Conservation (phyloP, 2,329 filamentous ascomycete species). For the Ophiostoma populinum region DNA sequence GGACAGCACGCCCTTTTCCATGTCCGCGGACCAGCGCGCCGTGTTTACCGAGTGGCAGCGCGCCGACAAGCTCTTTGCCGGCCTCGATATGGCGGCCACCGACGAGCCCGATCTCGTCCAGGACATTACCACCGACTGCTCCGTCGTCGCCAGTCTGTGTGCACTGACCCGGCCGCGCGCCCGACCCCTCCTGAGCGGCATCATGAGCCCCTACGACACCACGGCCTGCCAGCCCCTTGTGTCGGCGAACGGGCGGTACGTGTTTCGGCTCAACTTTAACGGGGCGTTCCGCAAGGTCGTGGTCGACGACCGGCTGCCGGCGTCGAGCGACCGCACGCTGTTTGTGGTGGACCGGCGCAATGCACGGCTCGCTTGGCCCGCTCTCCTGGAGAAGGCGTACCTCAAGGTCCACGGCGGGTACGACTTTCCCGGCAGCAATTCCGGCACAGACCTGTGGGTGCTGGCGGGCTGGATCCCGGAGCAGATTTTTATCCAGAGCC, state of each 20-base stretch:
- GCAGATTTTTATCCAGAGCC: constrained; percentile 75
- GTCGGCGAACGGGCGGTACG: constrained; percentile 73
- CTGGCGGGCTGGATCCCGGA: constrained; percentile 94
- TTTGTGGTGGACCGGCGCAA: constrained; percentile 80
- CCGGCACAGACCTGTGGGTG: constrained; percentile 83
- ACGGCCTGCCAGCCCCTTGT: constrained; percentile 36
- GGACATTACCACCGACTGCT: constrained; percentile 91
- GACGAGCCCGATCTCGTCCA: constrained; percentile 70
- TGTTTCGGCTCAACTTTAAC: constrained; percentile 90
- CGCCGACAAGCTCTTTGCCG: constrained; percentile 46
- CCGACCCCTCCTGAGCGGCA: too few species aligned
- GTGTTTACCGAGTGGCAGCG: constrained; percentile 78
- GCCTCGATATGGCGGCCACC: constrained; percentile 19
- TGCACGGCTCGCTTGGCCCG: constrained; percentile 72
- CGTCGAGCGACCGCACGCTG: constrained; percentile 53
- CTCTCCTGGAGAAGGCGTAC: constrained; percentile 88
- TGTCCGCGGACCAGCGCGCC: constrained; percentile 57
- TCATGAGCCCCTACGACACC: constrained; percentile 57
- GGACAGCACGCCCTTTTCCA: constrained; percentile 52
- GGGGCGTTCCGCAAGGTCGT: constrained; percentile 75
- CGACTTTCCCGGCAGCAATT: constrained; percentile 95
- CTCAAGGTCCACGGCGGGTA: constrained; percentile 90
- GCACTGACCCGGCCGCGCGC: constrained; percentile 50
- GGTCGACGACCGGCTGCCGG: constrained; percentile 76
- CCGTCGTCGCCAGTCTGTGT: constrained; percentile 88